Base-by-base conservation (phyloP, 2,329 filamentous ascomycete species). In the Parastagonospora nodorum region DNA sequence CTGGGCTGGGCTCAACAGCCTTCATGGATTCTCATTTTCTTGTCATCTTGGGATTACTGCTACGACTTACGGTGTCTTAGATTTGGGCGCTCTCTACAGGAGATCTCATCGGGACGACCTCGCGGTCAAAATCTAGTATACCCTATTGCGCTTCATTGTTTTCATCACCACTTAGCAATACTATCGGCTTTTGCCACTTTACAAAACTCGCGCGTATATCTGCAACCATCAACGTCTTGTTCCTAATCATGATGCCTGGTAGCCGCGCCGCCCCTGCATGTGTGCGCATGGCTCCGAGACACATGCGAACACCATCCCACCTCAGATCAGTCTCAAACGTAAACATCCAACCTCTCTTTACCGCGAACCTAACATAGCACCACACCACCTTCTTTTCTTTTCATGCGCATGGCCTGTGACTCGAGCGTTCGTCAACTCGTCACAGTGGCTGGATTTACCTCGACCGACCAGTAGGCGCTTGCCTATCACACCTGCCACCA, bases 271-370 rank as follows among this genome's bases (percentile, higher is more conserved):
- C 58, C 59, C 58, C 58, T 60, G 58, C 55, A 59, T 57, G 42
- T 44, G 52, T 57, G 53, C 64, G 60, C 64, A 66, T 65, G 65
- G 61, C 49, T 59, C 58, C 61, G 63, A 67, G 61, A 68, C 64
- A 61, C 48, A 42, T 48, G 39, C 27, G 29, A 45, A 50, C 29
- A 46, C 37, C 45, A 57, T 54, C 24, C 5, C 44, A 49, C 51
- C 55, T 66, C 61, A 60, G 48, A 45, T 46, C 36, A 36, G 54
- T 44, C 46, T 50, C 54, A 36, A 30, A 50, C 36, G 33, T 51
- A 39, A 31, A 50, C 36, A 29, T 11, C 41, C 10, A 45, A 41
- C 31, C 30, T 45, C 37, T 39, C 52, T 50, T 52, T 55, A 49
- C 42, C 37, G 28, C 45, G 33, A 41, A 36, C 30, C 8, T 45